Evolutionary conservation across 495 filamentous ascomycete genomes (phyloP).

Genomic region (Trichoderma orchidacearum): DNA sequence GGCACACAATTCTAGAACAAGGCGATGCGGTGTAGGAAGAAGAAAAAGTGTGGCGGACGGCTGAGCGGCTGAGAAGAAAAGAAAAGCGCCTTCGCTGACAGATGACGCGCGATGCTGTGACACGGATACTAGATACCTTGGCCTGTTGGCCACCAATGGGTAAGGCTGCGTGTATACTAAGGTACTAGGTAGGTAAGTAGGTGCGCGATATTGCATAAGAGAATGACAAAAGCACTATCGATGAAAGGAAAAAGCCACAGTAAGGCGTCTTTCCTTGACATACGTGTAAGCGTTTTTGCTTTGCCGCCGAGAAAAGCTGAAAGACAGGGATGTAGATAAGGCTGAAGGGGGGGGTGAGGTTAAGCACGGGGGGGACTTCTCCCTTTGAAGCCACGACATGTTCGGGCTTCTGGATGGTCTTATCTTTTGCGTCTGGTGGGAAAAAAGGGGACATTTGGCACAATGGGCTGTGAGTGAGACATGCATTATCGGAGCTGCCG

Average conservation of each 20-base stretch:
- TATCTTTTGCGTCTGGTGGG: no score
- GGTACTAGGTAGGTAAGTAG: not conserved
- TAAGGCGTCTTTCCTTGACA: not conserved
- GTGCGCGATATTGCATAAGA: not conserved
- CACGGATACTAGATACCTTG: no score
- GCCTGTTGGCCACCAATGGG: no score
- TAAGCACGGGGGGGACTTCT: not conserved
- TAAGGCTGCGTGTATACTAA: not conserved
- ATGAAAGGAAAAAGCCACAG: no score
- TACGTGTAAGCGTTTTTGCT: not conserved
- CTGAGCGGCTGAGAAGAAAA: no score
- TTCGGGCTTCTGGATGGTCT: no score
- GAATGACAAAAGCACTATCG: no score
- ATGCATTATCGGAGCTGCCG: no score
- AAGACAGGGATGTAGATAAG: constrained; percentile 2
- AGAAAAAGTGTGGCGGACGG: no score
- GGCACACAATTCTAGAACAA: no score
- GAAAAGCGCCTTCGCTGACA: not conserved
- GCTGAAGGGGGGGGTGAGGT: not conserved
- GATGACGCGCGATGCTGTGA: not conserved
- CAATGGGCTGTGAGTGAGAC: no score
- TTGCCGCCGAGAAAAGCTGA: not conserved
- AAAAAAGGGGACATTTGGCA: no score
- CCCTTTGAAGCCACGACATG: not conserved
- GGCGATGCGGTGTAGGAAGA: not conserved